Evolutionary conservation across 768 basidiomycete genomes (phyloP).

Genomic region (Crassisporium funariophilum): DNA sequence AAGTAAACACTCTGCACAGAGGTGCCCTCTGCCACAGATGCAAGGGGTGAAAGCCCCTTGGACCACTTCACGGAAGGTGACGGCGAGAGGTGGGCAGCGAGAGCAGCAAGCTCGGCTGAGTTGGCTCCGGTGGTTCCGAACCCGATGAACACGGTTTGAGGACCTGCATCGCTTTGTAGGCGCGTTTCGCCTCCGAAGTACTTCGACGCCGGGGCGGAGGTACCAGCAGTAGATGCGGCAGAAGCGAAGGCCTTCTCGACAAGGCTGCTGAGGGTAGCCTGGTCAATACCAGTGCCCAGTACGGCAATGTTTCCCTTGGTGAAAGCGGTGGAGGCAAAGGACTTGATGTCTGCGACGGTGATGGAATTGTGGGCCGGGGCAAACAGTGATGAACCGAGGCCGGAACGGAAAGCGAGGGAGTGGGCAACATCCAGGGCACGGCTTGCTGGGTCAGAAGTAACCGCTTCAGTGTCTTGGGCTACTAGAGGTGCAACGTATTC

Average conservation of each 20-base stretch:
- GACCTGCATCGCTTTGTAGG: slow-evolving; percentile 57
- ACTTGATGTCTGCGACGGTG: slow-evolving; percentile 68
- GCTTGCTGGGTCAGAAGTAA: slow-evolving; percentile 58
- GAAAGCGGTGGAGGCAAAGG: slow-evolving; percentile 74
- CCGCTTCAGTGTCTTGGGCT: slow-evolving; percentile 67
- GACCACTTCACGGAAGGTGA: slow-evolving; percentile 87
- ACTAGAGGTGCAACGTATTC: slow-evolving; percentile 76
- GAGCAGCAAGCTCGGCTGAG: slow-evolving; percentile 72
- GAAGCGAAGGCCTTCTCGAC: slow-evolving; percentile 67
- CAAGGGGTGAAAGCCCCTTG: slow-evolving; percentile 67
- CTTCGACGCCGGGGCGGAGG: slow-evolving; percentile 37
- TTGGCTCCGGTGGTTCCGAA: slow-evolving; percentile 74
- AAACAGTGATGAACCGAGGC: slow-evolving; percentile 90
- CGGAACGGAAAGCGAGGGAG: slow-evolving; percentile 87
- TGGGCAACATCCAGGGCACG: slow-evolving; percentile 88
- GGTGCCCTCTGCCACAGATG: slow-evolving; percentile 60
- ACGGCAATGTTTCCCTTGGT: slow-evolving; percentile 81
- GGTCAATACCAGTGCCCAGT: slow-evolving; percentile 84
- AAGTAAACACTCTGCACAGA: slow-evolving; percentile 76
- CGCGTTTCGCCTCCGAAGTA: slow-evolving; percentile 89
- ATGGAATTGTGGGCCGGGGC: slow-evolving; percentile 69
- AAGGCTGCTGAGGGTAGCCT: slow-evolving; percentile 66
- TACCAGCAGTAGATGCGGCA: slow-evolving; percentile 39
- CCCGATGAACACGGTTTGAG: slow-evolving; percentile 85
- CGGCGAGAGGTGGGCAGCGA: slow-evolving; percentile 81